Conservation (phyloP, 1,284 basidiomycete genomes). For the Trichosporon ovoides region DNA sequence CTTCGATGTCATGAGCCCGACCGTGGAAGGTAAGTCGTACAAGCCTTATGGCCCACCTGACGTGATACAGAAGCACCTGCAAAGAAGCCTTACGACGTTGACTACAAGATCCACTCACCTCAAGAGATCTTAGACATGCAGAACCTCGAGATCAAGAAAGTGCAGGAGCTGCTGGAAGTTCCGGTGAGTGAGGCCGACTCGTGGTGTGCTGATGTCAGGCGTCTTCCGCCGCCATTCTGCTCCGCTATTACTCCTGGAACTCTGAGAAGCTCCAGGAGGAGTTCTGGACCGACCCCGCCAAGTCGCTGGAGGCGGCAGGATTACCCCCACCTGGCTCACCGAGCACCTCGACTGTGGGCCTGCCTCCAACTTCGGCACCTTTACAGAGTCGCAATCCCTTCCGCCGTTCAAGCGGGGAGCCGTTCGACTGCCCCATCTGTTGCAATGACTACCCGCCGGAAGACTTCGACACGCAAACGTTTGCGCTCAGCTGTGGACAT, state of each 20-base stretch:
- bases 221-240: slow-evolving; percentile 65
- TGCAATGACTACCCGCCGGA: slow-evolving; percentile 62
- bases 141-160: slow-evolving; percentile 70
- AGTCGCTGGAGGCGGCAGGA: slow-evolving; percentile 68
- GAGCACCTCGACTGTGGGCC: slow-evolving; percentile 31
- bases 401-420: slow-evolving; percentile 42
- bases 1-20: slow-evolving; percentile 43
- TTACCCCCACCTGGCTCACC: slow-evolving; percentile 48
- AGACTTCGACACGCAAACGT: slow-evolving; percentile 55
- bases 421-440: slow-evolving; percentile 83
- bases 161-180: slow-evolving; percentile 75
- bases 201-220: slow-evolving; percentile 33
- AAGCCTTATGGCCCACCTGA: background rate
- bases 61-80: slow-evolving; percentile 29
- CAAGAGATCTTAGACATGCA: slow-evolving; percentile 74
- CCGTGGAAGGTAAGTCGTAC: slow-evolving; percentile 36
- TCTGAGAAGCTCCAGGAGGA: slow-evolving; percentile 91
- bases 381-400: slow-evolving; percentile 29
- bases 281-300: slow-evolving; percentile 81
- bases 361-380: slow-evolving; percentile 33
- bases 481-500: slow-evolving; percentile 71
- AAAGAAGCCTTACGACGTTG: slow-evolving; percentile 48
- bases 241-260: slow-evolving; percentile 89
- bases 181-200: slow-evolving; percentile 58
- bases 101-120: slow-evolving; percentile 60